Conservation (phyloP, 169 alveolate species). For the Besnoitia besnoiti region DNA sequence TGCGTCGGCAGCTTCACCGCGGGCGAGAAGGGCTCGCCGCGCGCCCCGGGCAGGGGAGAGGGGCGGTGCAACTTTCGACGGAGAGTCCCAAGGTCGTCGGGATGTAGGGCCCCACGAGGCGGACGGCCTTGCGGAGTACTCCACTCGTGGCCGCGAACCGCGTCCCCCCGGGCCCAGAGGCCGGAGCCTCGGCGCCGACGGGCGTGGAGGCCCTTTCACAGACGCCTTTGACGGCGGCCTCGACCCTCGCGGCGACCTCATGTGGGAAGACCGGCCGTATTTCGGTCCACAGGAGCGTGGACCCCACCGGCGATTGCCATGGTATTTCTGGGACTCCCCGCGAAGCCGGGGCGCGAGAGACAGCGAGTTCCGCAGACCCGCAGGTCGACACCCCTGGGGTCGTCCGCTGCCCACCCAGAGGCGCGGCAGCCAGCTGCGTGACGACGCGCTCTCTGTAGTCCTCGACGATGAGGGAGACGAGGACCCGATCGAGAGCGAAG, state of each 20-base stretch:
- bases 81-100: too few relatives aligned
- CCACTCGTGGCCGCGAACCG: too few relatives aligned
- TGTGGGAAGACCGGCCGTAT: neutral
- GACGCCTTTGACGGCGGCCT: neutral
- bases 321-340: neutral
- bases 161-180: too few relatives aligned
- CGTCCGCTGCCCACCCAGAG: neutral
- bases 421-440: neutral
- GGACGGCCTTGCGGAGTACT: too few relatives aligned
- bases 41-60: too few relatives aligned
- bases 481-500: neutral
- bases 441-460: neutral
- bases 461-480: neutral
- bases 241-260: neutral
- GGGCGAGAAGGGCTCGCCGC: too few relatives aligned
- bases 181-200: neutral
- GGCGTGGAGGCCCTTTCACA: neutral
- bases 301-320: neutral
- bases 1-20: too few relatives aligned
- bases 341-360: neutral
- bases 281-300: too few relatives aligned
- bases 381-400: too few relatives aligned
- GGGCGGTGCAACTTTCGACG: too few relatives aligned
- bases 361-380: too few relatives aligned
- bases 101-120: too few relatives aligned